Conservation (phyloP, 2,329 filamentous ascomycete genomes). For the Cylindrodendrum hubeiense region DNA sequence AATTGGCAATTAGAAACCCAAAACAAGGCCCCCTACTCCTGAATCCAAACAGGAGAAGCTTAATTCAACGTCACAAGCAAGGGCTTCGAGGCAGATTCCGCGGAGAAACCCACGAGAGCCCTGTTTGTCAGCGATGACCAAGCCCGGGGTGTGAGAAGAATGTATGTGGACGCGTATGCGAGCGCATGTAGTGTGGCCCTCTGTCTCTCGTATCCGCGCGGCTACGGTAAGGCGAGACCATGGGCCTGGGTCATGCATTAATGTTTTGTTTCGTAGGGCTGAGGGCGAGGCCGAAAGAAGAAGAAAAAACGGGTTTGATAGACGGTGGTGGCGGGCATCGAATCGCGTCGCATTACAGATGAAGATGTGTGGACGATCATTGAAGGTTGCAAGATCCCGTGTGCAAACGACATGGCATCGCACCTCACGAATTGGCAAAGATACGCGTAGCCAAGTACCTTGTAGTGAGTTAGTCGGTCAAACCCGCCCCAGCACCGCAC, state of each 20-base stretch:
- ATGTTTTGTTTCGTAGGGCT: constrained; percentile 5
- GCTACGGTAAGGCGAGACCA: neutral
- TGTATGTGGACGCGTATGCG: constrained; percentile 6
- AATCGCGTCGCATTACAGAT: too few relatives aligned
- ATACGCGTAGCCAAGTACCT: neutral
- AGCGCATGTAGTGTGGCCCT: constrained; percentile 1
- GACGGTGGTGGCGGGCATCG: neutral
- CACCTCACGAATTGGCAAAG: neutral
- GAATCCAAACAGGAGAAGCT: constrained; percentile 25
- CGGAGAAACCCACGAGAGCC: constrained; percentile 3
- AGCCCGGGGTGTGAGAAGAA: constrained; percentile 10
- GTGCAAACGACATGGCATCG: neutral
- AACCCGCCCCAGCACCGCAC: neutral
- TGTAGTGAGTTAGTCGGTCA: neutral
- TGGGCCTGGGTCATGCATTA: constrained; percentile 9
- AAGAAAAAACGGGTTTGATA: neutral
- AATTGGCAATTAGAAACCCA: neutral
- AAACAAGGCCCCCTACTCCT: neutral
- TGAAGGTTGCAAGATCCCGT: neutral
- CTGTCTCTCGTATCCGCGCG: neutral
- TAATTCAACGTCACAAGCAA: constrained; percentile 36
- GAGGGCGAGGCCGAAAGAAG: neutral
- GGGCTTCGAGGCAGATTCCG: constrained; percentile 1
- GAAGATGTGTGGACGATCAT: neutral
- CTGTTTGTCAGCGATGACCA: constrained; percentile 35